A percentile compares a stretch with the other conserved stretches of the same genome.
phyloP scores from a whole-genome alignment of 1,284 basidiomycete species.

The Ceratobasidium sp. region DNA sequence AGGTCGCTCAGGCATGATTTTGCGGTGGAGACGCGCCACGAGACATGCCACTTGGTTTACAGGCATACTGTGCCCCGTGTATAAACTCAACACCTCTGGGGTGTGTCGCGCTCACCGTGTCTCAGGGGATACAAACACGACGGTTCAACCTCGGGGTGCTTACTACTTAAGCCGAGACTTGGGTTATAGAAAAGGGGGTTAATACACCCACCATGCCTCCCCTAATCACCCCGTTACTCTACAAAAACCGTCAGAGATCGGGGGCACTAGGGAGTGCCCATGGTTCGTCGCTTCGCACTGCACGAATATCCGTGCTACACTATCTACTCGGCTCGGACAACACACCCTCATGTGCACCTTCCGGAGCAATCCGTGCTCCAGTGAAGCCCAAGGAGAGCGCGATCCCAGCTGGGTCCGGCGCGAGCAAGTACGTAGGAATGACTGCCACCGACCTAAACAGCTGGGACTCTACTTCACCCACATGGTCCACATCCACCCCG shows the following conservation, averaged over 20 bases:
- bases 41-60: no score
- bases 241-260: no score
- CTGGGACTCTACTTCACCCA: constrained; percentile 49
- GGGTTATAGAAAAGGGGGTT: constrained; percentile 46
- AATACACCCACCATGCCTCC: no score
- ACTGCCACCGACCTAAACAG: constrained; percentile 73
- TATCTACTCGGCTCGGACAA: constrained; percentile 59
- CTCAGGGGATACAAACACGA: no score
- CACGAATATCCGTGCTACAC: constrained; percentile 47
- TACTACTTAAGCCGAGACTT: no score
- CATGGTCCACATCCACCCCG: constrained; percentile 51
- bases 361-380: constrained; percentile 46
- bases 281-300: constrained; percentile 77
- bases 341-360: constrained; percentile 56
- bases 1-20: no score
- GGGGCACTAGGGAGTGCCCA: constrained; percentile 53
- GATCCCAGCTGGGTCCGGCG: constrained; percentile 80
- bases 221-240: constrained; percentile 76
- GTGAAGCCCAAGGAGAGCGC: constrained; percentile 49
- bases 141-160: constrained; percentile 86
- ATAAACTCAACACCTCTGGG: no score
- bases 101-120: no score
- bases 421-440: constrained; percentile 80
- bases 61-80: no score
- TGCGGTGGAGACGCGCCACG: no score